Evolutionary conservation across 768 basidiomycete genomes (phyloP), one percentile per base, ranked within the genome.

Genomic region (Suillus discolor): DNA sequence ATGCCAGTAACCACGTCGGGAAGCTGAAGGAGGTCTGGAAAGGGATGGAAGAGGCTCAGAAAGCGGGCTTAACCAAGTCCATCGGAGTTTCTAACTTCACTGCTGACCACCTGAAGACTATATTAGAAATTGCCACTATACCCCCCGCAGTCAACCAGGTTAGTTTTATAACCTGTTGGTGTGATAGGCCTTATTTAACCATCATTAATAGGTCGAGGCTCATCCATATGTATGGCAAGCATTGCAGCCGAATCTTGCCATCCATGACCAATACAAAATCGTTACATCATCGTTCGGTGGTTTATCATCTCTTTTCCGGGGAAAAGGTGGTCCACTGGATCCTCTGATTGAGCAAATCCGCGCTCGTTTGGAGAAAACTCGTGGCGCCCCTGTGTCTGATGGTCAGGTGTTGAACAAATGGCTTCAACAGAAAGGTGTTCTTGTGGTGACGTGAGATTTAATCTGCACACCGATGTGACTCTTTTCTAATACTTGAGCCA

Each of bases 51-150:
- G 83, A 82, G 47, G 76, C 85, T 44, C 79, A 86, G 70, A 71
- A 71, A 23, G 82, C 75, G 7, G 82, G 82, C 13, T 68, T 78
- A 51, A 74, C 80, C 28, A 79, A 72, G 66, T 77, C 76, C 61
- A 81, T 85, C 49, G 87, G 87, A 6, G 84, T 89, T 18, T 84
- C 84, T n/a, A 89, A 89, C 75, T 85, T 84, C 72, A 77, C 77
- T 20, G 71, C 79, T 23, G 69, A 76, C 51, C 73, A 84, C 34
- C 72, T 88, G 55, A 74, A 81, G 62, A 75, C 80, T 28, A 75
- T 88, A 34, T 70, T 84, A 31, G 75, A 80, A 47, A 76, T 71
- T 18, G 83, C 82, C 16, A 83, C 78, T 36, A 72, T 85, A 54
- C 57, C 72, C 1, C 87, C 87, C 0, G 81, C 82, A 1, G 81